A percentile compares a stretch with the other conserved stretches of the same genome.
Evolutionary conservation across 2,329 filamentous ascomycete genomes (phyloP).

Genomic region (Tolypocladium tundrense): DNA sequence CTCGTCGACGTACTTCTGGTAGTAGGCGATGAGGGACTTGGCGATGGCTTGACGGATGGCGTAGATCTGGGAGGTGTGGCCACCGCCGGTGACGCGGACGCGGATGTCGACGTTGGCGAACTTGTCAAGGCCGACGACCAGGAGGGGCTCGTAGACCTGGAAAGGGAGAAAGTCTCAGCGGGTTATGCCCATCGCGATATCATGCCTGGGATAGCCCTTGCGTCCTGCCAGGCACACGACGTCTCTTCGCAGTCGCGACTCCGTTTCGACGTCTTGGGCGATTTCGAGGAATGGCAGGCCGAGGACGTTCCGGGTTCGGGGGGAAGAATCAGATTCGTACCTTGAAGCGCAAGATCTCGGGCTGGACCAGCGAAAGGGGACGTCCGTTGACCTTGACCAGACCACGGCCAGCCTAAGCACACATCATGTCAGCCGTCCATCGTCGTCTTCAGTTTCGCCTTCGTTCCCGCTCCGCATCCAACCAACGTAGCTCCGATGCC

Average conservation of each 20-base stretch:
- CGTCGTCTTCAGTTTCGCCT: background rate
- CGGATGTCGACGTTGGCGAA: slow-evolving; percentile 96
- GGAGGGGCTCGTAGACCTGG: slow-evolving; percentile 94
- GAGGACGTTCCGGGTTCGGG: background rate
- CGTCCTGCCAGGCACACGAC: background rate
- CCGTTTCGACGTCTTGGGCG: background rate
- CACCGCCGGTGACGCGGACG: slow-evolving; percentile 91
- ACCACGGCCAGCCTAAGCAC: slow-evolving; percentile 42
- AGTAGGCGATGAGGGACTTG: slow-evolving; percentile 73
- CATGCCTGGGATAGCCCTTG: background rate
- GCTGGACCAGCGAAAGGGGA: slow-evolving; percentile 87
- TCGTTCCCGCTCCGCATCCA: background rate
- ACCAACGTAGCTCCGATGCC: background rate
- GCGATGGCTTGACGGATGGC: slow-evolving; percentile 98
- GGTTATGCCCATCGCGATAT: background rate
- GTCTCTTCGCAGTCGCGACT: background rate
- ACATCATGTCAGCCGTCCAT: background rate
- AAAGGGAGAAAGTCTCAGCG: background rate
- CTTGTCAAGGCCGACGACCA: slow-evolving; percentile 95
- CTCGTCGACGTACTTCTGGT: slow-evolving; percentile 99
- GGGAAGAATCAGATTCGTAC: slow-evolving; percentile 32
- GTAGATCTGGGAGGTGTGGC: slow-evolving; percentile 95
- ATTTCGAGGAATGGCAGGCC: background rate
- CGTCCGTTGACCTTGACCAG: slow-evolving; percentile 98
- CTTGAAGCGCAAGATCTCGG: slow-evolving; percentile 97